Percentiles rank a stretch among this genome's conserved stretches.
Conservation (phyloP, 805 yeast genomes). For the Torulaspora franciscae region DNA sequence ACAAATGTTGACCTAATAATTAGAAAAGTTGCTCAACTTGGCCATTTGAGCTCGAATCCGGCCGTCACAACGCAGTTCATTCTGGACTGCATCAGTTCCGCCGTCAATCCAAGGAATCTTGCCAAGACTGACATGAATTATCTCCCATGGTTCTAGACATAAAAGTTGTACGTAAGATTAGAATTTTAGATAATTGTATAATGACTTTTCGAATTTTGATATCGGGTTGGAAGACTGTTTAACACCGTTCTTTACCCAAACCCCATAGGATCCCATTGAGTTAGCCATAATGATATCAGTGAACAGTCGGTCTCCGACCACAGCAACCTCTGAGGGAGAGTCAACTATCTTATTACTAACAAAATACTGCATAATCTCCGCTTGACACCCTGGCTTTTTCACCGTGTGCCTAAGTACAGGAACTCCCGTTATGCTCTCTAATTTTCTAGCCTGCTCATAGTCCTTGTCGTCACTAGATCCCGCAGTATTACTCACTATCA, state of each 20-base stretch:
- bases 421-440: slow-evolving; percentile 65
- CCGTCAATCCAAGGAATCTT: slow-evolving; percentile 89
- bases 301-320: slow-evolving; percentile 85
- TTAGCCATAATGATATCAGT: slow-evolving; percentile 95
- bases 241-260: slow-evolving; percentile 84
- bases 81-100: slow-evolving; percentile 84
- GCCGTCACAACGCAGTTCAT: slow-evolving; percentile 80
- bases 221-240: slow-evolving; percentile 36
- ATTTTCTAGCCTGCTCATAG: slow-evolving; percentile 51
- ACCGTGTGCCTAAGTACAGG: slow-evolving; percentile 64
- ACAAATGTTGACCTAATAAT: slow-evolving; percentile 81
- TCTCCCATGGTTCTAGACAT: slow-evolving; percentile 78
- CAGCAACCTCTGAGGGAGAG: slow-evolving; percentile 61
- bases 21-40: slow-evolving; percentile 72
- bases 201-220: slow-evolving; percentile 18
- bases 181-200: slow-evolving; percentile 10
- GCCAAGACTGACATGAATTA: slow-evolving; percentile 89
- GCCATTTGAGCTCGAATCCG: slow-evolving; percentile 52
- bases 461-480: slow-evolving; percentile 75
- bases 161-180: slow-evolving; percentile 10
- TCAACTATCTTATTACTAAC: slow-evolving; percentile 41
- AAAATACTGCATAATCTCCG: slow-evolving; percentile 62
- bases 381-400: slow-evolving; percentile 77
- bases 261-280: slow-evolving; percentile 78
- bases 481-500: slow-evolving; percentile 89